These are phyloP conservation scores for Mallotus nudiflorus DNA, from an alignment of 345 rosid species.

Conservation along the genomic window DNA sequence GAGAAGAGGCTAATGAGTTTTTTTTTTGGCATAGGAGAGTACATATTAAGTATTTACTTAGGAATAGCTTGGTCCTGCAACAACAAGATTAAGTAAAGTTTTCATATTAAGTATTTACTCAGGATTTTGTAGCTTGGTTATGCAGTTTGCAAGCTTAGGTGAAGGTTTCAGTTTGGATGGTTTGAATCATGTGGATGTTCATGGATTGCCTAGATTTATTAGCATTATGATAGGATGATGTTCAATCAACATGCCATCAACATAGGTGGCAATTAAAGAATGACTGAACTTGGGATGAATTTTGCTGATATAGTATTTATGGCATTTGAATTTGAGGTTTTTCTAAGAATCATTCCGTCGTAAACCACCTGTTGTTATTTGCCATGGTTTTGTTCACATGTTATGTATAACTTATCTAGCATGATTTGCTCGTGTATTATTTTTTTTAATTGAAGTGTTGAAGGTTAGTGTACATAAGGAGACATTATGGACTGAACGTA, in stretches of 20 bases:
- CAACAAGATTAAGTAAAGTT: no score
- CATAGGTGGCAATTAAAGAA: neutral
- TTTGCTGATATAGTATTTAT: neutral
- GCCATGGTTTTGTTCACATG: neutral
- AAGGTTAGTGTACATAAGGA: neutral
- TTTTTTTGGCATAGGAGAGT: no score
- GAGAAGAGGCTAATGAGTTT: neutral
- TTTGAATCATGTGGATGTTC: no score
- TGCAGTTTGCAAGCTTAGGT: neutral
- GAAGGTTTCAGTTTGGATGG: no score
- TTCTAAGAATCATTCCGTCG: no score
- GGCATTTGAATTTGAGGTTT: neutral
- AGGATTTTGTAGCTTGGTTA: neutral
- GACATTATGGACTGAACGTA: neutral
- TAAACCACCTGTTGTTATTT: neutral
- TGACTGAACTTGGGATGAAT: neutral
- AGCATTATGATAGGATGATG: neutral
- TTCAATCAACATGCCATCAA: neutral
- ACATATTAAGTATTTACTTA: no score
- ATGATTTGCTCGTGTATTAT: neutral
- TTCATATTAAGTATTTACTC: neutral
- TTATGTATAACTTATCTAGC: no score
- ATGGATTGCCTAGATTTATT: no score
- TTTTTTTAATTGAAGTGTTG: neutral
- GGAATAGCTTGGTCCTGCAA: no score